A percentile compares a stretch with the other conserved stretches of the same genome.
Conservation (phyloP, 1,284 basidiomycete genomes). For the Mycocalia duriaeana region DNA sequence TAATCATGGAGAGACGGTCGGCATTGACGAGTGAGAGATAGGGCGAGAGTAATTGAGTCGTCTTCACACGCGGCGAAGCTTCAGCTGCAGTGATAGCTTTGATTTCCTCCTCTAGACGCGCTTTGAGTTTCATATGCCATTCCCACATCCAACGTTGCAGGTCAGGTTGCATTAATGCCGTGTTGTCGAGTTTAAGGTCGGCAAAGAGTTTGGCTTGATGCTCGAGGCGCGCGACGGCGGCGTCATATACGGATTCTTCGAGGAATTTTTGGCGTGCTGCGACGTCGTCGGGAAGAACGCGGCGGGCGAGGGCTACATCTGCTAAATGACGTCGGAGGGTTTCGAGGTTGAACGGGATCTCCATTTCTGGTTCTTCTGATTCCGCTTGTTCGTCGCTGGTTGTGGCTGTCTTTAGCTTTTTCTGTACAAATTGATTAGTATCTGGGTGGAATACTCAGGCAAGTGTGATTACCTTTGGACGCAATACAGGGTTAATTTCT, state of each 20-base stretch:
- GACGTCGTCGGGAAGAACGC: conserved; percentile 59
- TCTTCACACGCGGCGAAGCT: not conserved
- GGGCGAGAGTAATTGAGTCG: conserved; percentile 28
- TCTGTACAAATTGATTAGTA: conserved; percentile 8
- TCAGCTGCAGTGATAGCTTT: conserved; percentile 38
- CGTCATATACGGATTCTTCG: conserved; percentile 81
- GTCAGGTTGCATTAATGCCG: conserved; percentile 43
- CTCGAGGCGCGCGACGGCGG: conserved; percentile 70
- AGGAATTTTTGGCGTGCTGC: conserved; percentile 78
- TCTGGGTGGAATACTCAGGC: conserved; percentile 1
- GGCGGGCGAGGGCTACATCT: conserved; percentile 56
- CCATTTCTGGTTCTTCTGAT: conserved; percentile 25
- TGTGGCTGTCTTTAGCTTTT: too few relatives aligned
- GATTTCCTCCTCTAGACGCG: conserved; percentile 54
- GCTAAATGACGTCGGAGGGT: conserved; percentile 65
- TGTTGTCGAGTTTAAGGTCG: conserved; percentile 49
- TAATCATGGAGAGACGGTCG: conserved; percentile 83
- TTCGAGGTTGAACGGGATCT: conserved; percentile 70
- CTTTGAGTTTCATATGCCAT: conserved; percentile 72
- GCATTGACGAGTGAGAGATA: conserved; percentile 77
- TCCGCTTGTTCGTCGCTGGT: conserved; percentile 16
- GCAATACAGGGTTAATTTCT: conserved; percentile 50
- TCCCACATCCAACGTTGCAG: conserved; percentile 84
- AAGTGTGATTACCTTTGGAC: conserved; percentile 18
- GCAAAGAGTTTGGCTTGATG: conserved; percentile 62